phyloP scores from a whole-genome alignment of 2,329 filamentous ascomycete genomes.

The Catunica adiposa region DNA sequence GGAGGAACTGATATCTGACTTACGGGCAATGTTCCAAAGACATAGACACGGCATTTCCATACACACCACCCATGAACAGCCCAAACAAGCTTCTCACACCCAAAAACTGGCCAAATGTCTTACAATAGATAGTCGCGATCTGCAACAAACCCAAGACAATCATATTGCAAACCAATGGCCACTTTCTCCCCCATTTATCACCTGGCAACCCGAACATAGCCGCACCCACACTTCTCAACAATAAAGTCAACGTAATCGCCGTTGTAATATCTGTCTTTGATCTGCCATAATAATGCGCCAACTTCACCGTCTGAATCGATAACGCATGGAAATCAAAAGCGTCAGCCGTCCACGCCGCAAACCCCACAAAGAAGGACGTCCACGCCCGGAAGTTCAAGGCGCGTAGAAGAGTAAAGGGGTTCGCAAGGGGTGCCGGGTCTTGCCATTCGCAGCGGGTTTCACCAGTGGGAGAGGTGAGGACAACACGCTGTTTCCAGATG shows the following conservation, averaged over 20 bases:
- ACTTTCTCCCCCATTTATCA: constrained; percentile 67
- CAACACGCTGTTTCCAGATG: constrained; percentile 57
- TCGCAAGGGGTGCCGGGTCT: constrained; percentile 45
- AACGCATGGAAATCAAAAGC: constrained; percentile 74
- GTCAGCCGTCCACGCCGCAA: constrained; percentile 63
- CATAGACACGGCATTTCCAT: constrained; percentile 65
- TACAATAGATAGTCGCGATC: constrained; percentile 61
- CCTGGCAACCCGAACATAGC: constrained; percentile 60
- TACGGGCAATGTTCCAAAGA: constrained; percentile 64
- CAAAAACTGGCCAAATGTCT: constrained; percentile 53
- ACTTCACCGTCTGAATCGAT: constrained; percentile 59
- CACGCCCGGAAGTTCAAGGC: constrained; percentile 50
- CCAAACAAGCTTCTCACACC: constrained; percentile 62
- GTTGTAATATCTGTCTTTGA: constrained; percentile 53
- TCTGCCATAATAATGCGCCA: constrained; percentile 34
- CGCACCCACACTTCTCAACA: constrained; percentile 60
- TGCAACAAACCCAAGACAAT: constrained; percentile 49
- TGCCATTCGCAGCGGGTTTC: constrained; percentile 54
- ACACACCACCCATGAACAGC: constrained; percentile 65
- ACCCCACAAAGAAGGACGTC: constrained; percentile 60
- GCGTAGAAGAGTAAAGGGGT: constrained; percentile 52
- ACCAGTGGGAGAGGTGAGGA: constrained; percentile 46
- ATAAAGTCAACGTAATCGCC: constrained; percentile 58
- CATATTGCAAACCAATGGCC: constrained; percentile 72
- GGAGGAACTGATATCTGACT: constrained; percentile 20